These are phyloP conservation scores for Triangularia verruculosa DNA, from an alignment of 2,329 filamentous ascomycete species.

Conservation along the genomic window DNA sequence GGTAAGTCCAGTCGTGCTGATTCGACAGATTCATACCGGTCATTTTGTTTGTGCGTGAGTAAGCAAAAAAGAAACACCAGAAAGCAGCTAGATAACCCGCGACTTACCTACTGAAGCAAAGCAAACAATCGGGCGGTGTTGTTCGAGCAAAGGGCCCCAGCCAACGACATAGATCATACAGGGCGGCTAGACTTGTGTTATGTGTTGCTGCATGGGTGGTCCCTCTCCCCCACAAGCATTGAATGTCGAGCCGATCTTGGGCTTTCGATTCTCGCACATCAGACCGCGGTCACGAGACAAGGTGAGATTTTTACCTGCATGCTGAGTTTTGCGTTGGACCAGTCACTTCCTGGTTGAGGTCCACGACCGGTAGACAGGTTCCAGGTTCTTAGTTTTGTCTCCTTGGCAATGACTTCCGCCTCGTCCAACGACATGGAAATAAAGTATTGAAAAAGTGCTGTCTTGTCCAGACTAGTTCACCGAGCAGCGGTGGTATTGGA, in stretches of 20 bases:
- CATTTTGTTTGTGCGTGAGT: background rate
- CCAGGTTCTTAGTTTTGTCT: background rate
- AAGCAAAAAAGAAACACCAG: background rate
- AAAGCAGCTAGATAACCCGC: background rate
- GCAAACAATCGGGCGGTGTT: background rate
- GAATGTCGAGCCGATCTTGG: background rate
- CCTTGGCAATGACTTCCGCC: background rate
- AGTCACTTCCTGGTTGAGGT: background rate
- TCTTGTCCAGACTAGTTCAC: background rate
- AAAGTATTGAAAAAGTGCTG: background rate
- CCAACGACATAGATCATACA: background rate
- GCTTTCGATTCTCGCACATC: conserved; percentile 2
- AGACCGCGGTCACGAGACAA: conserved; percentile 8
- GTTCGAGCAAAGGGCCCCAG: background rate
- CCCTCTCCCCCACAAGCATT: background rate
- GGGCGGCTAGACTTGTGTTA: background rate
- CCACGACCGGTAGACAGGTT: background rate
- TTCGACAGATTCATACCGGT: background rate
- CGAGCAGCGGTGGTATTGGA: background rate
- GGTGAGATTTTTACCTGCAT: background rate
- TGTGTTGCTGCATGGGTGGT: background rate
- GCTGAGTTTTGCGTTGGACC: background rate
- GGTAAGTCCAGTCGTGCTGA: background rate
- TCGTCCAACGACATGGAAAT: background rate
- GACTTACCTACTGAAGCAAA: background rate